Evolutionary conservation across 345 rosid species (phyloP), one percentile per base, ranked within the genome.

Genomic region (Eucalyptus coolabah): DNA sequence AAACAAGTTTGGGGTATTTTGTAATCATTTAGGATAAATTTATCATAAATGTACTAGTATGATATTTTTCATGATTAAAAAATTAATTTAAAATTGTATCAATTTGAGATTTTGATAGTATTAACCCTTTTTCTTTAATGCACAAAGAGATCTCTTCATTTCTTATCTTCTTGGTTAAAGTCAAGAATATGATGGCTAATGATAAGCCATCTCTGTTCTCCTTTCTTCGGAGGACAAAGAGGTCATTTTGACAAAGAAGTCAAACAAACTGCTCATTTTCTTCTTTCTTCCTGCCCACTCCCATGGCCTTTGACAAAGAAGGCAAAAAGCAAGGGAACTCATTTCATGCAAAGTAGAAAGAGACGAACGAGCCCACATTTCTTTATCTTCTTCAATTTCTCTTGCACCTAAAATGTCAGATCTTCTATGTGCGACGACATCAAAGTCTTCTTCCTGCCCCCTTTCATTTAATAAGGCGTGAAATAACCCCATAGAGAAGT

Each of bases 41-140:
- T 18, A 18, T 51, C 0, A 53, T 1, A 18, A 1, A 18, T 51
- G 0, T 17, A 18, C 0, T 0, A 7, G 9, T 18, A 18, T 51
- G 0, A 1, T 0, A 0, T 7, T 51, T 51, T 51, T 51, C 2
- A 0, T 51, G 9, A 18, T 51, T 1, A 2, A 51, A 51, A 51
- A 51, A 51, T 51, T 51, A 51, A 51, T 18, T 51, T 51, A 0
- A 6, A 51, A 51, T 2, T 51, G 0, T 51, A 51, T 51, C 0
- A 18, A 51, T 18, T 51, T 51, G 56, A 51, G 9, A 51, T 51
- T 51, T 51, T 7, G 2, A 1, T 18, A 1, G 0, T 18, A 51
- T 18, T 7, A 51, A 51, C 1, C 8, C 0, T 3, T 51, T 51
- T 51, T 51, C 9, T 51, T 18, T 51, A 1, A 51, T 51, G 1